phyloP scores from a whole-genome alignment of 805 yeast genomes.

The Spathaspora gorwiae region DNA sequence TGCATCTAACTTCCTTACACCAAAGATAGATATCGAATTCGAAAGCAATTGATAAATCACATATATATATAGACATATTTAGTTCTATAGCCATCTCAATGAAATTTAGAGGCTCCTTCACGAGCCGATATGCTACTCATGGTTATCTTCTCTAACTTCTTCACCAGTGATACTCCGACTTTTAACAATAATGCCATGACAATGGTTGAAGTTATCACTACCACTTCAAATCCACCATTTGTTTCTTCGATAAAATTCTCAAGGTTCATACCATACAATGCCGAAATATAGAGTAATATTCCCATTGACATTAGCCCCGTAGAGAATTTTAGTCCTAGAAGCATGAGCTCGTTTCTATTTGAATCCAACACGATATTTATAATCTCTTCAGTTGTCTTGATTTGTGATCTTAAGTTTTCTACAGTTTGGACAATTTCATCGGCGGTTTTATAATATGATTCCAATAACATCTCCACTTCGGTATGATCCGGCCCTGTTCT shows the following conservation, averaged over 20 bases:
- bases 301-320: conserved; percentile 82
- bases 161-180: conserved; percentile 53
- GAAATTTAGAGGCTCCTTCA: not conserved
- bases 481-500: conserved; percentile 63
- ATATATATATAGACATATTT: no score
- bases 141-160: conserved; percentile 68
- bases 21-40: conserved; percentile 25
- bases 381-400: conserved; percentile 90
- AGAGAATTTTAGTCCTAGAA: conserved; percentile 77
- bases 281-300: conserved; percentile 72
- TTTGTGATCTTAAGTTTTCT: conserved; percentile 73
- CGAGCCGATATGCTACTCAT: conserved; percentile 40
- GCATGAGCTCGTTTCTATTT: conserved; percentile 88
- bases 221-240: conserved; percentile 57
- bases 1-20: conserved; percentile 17
- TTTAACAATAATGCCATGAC: conserved; percentile 43
- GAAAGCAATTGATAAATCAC: conserved; percentile 11
- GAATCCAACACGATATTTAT: conserved; percentile 90
- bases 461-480: conserved; percentile 86
- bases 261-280: conserved; percentile 93
- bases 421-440: conserved; percentile 93
- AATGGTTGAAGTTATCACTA: conserved; percentile 42
- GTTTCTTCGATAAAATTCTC: conserved; percentile 87
- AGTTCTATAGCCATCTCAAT: not conserved
- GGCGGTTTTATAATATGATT: conserved; percentile 83